Conservation (phyloP, 1,139 yeast genomes). For the Blastobotrys proliferans region DNA sequence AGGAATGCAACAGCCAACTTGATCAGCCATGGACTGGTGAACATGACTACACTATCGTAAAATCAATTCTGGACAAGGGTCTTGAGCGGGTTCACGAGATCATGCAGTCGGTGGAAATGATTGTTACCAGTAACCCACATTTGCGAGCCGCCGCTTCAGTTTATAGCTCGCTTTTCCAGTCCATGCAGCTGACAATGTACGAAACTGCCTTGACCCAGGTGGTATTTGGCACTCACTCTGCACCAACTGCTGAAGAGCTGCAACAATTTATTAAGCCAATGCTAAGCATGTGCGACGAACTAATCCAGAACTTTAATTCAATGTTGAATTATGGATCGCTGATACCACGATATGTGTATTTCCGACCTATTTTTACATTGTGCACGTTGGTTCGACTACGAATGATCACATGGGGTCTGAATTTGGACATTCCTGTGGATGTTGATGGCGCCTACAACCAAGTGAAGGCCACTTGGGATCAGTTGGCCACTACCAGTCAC, state of each 20-base stretch:
- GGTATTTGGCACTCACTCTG: constrained; percentile 1
- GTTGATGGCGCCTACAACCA: constrained; percentile 16
- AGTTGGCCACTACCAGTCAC: neutral
- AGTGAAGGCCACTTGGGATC: constrained; percentile 11
- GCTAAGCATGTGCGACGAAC: neutral
- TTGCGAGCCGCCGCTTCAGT: too few species aligned
- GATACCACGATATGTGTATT: constrained; percentile 52
- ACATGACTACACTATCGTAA: neutral
- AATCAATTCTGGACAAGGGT: neutral
- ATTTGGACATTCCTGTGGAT: constrained; percentile 16
- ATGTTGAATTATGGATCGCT: constrained; percentile 5
- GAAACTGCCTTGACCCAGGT: constrained; percentile 7
- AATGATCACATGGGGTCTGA: constrained; percentile 20
- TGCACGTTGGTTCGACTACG: constrained; percentile 31
- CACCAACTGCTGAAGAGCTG: neutral
- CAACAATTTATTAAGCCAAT: neutral
- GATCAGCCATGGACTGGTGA: neutral
- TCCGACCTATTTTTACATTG: constrained; percentile 53
- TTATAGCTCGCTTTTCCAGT: neutral
- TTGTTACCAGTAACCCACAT: neutral
- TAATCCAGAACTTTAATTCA: constrained; percentile 3
- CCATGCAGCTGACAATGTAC: neutral
- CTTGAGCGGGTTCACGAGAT: neutral
- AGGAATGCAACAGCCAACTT: neutral
- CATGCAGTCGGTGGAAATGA: neutral